A percentile compares a stretch with the other conserved stretches of the same genome.
phyloP scores from a whole-genome alignment of 2,329 filamentous ascomycete species.

The Pseudogymnoascus sp. region DNA sequence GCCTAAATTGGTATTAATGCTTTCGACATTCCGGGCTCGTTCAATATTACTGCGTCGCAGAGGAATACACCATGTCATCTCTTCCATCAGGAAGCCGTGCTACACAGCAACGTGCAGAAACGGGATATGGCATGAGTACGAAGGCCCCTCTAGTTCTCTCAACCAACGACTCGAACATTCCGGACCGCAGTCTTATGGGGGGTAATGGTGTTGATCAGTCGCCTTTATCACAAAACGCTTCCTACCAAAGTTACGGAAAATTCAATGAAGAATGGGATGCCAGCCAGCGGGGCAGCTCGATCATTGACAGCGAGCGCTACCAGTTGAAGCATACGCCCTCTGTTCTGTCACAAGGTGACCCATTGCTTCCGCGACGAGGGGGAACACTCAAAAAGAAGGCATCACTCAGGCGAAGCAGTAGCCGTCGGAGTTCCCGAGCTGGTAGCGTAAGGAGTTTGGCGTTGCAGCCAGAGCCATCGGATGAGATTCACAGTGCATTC shows the following conservation, averaged over 20 bases:
- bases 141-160: not conserved
- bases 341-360: slow-evolving; percentile 28
- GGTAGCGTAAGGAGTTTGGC: slow-evolving; percentile 78
- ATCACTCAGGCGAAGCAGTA: slow-evolving; percentile 72
- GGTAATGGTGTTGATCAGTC: slow-evolving; percentile 18
- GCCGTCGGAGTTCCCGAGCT: slow-evolving; percentile 71
- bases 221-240: slow-evolving; percentile 19
- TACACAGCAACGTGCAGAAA: not conserved
- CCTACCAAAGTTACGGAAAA: slow-evolving; percentile 32
- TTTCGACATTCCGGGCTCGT: not conserved
- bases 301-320: slow-evolving; percentile 40
- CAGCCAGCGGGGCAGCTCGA: slow-evolving; percentile 56
- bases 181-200: not conserved
- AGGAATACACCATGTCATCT: not conserved
- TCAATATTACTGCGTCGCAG: slow-evolving; percentile 1
- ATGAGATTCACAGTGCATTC: slow-evolving; percentile 75
- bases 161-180: not conserved
- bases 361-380: slow-evolving; percentile 36
- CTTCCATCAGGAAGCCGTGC: not conserved
- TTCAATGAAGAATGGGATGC: slow-evolving; percentile 67
- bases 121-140: not conserved
- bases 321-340: slow-evolving; percentile 32
- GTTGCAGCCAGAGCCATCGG: slow-evolving; percentile 59
- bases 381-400: slow-evolving; percentile 86
- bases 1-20: slow-evolving; percentile 1